A percentile compares a stretch with the other conserved stretches of the same genome.
Conservation (phyloP, 345 rosid genomes). For the Capsella bursapastoris region DNA sequence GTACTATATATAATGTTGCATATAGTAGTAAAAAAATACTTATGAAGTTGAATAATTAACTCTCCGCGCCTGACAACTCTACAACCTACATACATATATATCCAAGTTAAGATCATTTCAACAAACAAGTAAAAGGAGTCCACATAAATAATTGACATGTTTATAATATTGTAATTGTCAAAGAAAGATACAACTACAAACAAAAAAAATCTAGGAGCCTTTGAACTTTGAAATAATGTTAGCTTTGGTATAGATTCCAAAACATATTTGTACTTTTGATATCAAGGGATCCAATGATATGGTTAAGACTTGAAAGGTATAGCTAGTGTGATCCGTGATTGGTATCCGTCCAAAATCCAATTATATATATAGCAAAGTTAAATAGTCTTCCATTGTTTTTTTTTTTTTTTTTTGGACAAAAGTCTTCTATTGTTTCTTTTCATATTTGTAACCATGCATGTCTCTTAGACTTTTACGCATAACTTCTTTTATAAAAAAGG, state of each 20-base stretch:
- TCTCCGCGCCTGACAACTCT: not conserved
- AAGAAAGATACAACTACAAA: not conserved
- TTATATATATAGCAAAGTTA: not conserved
- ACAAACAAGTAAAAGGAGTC: not conserved
- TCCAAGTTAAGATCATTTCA: not conserved
- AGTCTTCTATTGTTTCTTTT: constrained; percentile 6
- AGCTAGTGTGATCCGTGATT: constrained; percentile 16
- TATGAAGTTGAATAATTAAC: not conserved
- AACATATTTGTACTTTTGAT: not conserved
- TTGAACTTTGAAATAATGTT: not conserved
- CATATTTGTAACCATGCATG: constrained; percentile 8
- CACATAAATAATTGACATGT: not conserved
- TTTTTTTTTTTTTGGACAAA: not conserved
- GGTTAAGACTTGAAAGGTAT: too few relatives aligned
- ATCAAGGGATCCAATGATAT: not conserved
- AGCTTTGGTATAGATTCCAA: not conserved
- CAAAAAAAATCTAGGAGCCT: not conserved
- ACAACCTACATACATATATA: not conserved
- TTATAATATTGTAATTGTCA: not conserved
- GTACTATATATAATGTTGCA: not conserved
- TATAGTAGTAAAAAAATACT: not conserved
- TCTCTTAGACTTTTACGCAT: not conserved
- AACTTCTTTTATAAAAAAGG: not conserved
- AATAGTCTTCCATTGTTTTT: not conserved
- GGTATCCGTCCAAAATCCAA: not conserved